Conservation (phyloP, 2,329 filamentous ascomycete species). For the Phoma sp. region DNA sequence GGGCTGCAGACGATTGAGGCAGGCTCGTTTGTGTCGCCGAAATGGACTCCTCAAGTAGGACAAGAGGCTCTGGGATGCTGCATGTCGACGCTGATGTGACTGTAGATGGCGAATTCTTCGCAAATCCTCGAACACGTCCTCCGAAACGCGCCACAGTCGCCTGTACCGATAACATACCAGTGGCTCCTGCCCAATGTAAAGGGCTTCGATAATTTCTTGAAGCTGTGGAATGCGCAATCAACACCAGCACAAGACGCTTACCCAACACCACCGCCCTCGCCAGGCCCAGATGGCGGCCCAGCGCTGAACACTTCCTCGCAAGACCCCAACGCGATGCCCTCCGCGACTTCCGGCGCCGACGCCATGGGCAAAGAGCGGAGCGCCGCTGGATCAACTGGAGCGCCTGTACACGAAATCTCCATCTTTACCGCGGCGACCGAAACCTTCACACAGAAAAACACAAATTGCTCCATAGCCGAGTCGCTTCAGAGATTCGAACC, state of each 20-base stretch:
- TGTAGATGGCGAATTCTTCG: conserved; percentile 78
- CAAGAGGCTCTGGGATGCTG: background rate
- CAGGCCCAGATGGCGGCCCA: conserved; percentile 45
- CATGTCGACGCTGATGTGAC: conserved; percentile 48
- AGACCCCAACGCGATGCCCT: conserved; percentile 52
- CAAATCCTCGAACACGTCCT: conserved; percentile 75
- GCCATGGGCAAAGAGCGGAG: conserved; percentile 33
- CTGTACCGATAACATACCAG: conserved; percentile 70
- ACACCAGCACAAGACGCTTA: conserved; percentile 54
- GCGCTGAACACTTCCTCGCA: conserved; percentile 51
- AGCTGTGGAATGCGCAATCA: conserved; percentile 55
- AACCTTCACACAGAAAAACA: conserved; percentile 78
- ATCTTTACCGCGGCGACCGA: conserved; percentile 86
- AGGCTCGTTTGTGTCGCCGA: conserved; percentile 81
- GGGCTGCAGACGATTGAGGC: conserved; percentile 78
- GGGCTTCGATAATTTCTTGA: conserved; percentile 69
- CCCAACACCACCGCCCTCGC: conserved; percentile 51
- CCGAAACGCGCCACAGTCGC: conserved; percentile 60
- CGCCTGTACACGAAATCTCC: conserved; percentile 64
- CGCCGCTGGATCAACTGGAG: conserved; percentile 17
- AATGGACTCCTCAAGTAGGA: conserved; percentile 79
- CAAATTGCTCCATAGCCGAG: conserved; percentile 78
- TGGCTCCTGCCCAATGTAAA: conserved; percentile 81
- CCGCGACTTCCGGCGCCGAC: conserved; percentile 42
- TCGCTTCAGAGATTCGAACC: conserved; percentile 73